Evolutionary conservation across 2,329 filamentous ascomycete species (phyloP), one percentile per base, ranked within the genome.

Genomic region (Colletotrichum sp.): DNA sequence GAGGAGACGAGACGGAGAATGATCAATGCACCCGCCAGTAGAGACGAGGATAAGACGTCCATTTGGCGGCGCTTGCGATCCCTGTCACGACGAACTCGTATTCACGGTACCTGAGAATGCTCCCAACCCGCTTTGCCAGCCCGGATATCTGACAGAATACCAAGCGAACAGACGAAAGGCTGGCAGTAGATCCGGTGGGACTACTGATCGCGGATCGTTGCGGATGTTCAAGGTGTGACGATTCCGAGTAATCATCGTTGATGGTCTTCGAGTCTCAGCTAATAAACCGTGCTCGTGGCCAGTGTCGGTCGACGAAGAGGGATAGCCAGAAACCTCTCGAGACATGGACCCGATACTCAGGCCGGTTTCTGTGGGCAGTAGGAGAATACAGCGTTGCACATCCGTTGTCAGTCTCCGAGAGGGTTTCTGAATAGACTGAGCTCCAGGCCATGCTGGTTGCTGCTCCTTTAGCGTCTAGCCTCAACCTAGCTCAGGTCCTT

Each of bases 401-500:
- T 62, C 68, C 30, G 21, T 72, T 55, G 57, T 44, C 63, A 68
- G 64, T 65, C 57, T 73, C 64, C 63, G 57, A 73, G 57, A 64
- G 26, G 63, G 49, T 52, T 36, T 68, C 57, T 73, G 44, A 52
- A 13, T 12, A 52, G n/a, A 52, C 44, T 52, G 64, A n/a, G 59
- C 64, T 73, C 62, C 44, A 60, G 32, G 59, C 55, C 63, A 59
- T 32, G 64, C 60, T 70, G 60, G 59, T 70, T 76, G 62, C 26
- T 76, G 63, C 69, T 76, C 70, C 69, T 30, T 64, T 76, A 71
- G 73, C 70, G 73, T 64, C 71, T 71, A 75, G 71, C 71, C 71
- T 75, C 71, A 63, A 71, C 71, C 75, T 76, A 75, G 75, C 71
- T 76, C 75, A 76, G 75, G 75, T 76, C 75, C 75, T 76, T 76